Evolutionary conservation across 2,329 filamentous ascomycete species (phyloP), one percentile per base, ranked within the genome.

Genomic region (Diaporthe ilicicola): DNA sequence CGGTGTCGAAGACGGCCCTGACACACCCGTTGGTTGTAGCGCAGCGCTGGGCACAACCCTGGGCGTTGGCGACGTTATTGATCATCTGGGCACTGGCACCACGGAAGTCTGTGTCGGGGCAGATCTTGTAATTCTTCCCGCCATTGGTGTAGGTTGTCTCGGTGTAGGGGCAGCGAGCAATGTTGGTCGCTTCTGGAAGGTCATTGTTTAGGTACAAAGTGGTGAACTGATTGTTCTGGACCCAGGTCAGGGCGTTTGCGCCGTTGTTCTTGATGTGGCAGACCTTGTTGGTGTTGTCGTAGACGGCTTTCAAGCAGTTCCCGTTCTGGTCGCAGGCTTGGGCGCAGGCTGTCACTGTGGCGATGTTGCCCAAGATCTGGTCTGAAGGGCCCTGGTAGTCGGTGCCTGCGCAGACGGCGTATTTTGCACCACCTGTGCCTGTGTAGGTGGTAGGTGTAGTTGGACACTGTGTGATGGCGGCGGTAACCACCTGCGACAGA

Each of bases 211-310:
- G 53, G 22, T 69, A 69, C 24, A 69, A 15, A 12, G 44, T 37
- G 22, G 48, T 44, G 39, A 42, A 71, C 19, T 67, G 69, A 9
- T 42, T 50, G 22, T 53, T 69, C 22, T 51, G 29, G 29, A 69
- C 67, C 67, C 67, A 69, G 15, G 34, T 50, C 46, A 69, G 13
- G 15, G 54, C 67, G 29, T 69, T 62, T 32, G 27, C 32, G 27
- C 27, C 54, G 15, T 69, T 62, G 24, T 53, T 62, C 44, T 69
- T 69, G 34, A 69, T 44, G 24, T 69, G 70, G 39, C 70, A 71
- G 6, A 62, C 46, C 39, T 55, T 62, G 39, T 48, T 44, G 7
- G 24, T 27, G 51, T 37, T 68, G 46, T 71, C 65, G 22, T 64
- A 71, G 1, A 69, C 70, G 27, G 65, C 70, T 13, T 71, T 69